These are phyloP conservation scores for Acacia melanoxylon DNA, from an alignment of 306 rosid species.

Conservation along the genomic window DNA sequence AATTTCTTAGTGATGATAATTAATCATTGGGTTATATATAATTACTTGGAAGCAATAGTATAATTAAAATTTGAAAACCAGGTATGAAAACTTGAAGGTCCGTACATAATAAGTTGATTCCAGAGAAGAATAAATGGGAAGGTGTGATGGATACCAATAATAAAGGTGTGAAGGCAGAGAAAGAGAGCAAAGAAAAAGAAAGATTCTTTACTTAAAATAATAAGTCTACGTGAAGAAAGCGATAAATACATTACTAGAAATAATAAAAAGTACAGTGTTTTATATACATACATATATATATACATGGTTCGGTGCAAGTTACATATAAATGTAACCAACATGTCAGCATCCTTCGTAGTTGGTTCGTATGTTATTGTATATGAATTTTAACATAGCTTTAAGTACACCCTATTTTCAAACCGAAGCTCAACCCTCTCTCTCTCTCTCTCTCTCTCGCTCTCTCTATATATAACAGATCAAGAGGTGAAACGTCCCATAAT, in stretches of 20 bases:
- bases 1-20: neutral
- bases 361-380: conserved; percentile 50
- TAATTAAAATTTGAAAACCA: neutral
- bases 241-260: conserved; percentile 6
- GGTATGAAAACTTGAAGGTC: conserved; percentile 5
- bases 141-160: neutral
- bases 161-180: conserved; percentile 20
- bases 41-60: neutral
- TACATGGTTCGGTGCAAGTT: conserved; percentile 25
- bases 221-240: conserved; percentile 51
- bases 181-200: neutral
- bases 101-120: neutral
- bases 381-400: conserved; percentile 50
- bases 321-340: neutral
- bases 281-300: neutral
- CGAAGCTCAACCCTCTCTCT: conserved; percentile 50
- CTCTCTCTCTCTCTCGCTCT: conserved; percentile 12
- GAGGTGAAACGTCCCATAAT: conserved; percentile 66
- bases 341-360: conserved; percentile 29
- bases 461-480: conserved; percentile 25
- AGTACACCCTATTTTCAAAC: conserved; percentile 71
- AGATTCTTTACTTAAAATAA: conserved; percentile 44
- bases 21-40: neutral
- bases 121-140: neutral
- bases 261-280: neutral